These are phyloP conservation scores for Erysimum cheiranthoides DNA, from an alignment of 345 rosid genomes.

Conservation along the genomic window DNA sequence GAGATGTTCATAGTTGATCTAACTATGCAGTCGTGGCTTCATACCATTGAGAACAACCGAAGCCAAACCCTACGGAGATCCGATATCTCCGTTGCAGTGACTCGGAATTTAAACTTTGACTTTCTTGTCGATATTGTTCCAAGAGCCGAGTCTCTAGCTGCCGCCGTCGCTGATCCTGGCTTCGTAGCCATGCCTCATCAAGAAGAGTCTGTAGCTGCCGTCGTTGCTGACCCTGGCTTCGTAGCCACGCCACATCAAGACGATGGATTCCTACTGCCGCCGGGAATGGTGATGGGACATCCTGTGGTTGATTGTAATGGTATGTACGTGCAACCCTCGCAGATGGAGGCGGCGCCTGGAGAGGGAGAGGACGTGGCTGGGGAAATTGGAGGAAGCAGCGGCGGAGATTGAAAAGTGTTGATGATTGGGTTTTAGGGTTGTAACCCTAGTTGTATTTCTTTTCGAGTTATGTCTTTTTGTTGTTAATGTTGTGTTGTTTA, in stretches of 20 bases:
- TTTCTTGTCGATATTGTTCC: background rate
- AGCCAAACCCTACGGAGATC: background rate
- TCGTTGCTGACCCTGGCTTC: background rate
- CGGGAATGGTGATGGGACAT: background rate
- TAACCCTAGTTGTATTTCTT: background rate
- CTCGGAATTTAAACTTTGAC: background rate
- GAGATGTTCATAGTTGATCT: background rate
- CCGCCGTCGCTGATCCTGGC: background rate
- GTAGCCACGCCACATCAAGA: background rate
- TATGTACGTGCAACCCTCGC: background rate
- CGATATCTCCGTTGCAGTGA: background rate
- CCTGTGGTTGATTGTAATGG: background rate
- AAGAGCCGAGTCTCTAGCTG: background rate
- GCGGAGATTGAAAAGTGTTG: background rate
- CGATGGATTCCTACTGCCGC: background rate
- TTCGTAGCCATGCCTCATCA: background rate
- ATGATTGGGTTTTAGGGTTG: background rate
- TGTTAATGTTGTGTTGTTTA: too few species aligned
- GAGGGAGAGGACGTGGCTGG: background rate
- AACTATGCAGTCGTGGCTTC: background rate
- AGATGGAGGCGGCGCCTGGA: background rate
- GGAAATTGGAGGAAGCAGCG: background rate
- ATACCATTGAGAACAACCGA: background rate
- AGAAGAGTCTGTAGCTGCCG: background rate
- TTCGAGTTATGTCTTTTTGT: too few species aligned